phyloP scores from a whole-genome alignment of 1,139 yeast species.

The Yamadazyma dushanensis region DNA sequence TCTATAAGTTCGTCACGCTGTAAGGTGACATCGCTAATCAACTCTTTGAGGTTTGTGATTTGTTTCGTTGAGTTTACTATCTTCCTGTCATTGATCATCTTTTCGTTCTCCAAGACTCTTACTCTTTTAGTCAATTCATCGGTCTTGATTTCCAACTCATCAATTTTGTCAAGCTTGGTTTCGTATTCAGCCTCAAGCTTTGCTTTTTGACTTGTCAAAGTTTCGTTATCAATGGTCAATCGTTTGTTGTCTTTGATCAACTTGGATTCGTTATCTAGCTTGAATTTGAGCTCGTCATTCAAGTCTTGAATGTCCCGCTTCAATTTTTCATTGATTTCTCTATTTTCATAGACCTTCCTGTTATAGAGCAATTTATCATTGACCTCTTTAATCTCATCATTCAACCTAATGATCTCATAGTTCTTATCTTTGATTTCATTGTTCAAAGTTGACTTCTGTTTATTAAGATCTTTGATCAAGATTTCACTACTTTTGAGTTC shows the following conservation, averaged over 20 bases:
- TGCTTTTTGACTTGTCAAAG: constrained; percentile 45
- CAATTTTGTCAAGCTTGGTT: constrained; percentile 51
- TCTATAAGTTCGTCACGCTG: constrained; percentile 52
- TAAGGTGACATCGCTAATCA: constrained; percentile 48
- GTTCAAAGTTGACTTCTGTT: constrained; percentile 55
- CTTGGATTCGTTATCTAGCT: constrained; percentile 63
- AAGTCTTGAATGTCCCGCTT: constrained; percentile 60
- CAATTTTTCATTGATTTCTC: constrained; percentile 42
- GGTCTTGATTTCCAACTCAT: constrained; percentile 43
- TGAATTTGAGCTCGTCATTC: constrained; percentile 56
- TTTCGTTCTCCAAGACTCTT: constrained; percentile 47
- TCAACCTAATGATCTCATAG: constrained; percentile 53
- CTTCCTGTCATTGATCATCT: constrained; percentile 43
- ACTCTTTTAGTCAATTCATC: constrained; percentile 49
- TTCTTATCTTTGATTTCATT: constrained; percentile 59
- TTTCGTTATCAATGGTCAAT: constrained; percentile 61
- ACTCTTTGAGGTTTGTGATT: constrained; percentile 49
- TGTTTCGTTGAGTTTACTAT: constrained; percentile 52
- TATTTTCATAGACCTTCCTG: constrained; percentile 48
- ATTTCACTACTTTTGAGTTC: constrained; percentile 63
- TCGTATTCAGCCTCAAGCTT: constrained; percentile 54
- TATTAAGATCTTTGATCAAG: constrained; percentile 55
- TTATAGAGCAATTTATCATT: constrained; percentile 57
- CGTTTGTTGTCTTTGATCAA: constrained; percentile 65
- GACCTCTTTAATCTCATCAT: constrained; percentile 40